Base-by-base conservation (phyloP, 805 yeast genomes). In the Jamesozyma spencerorum region DNA sequence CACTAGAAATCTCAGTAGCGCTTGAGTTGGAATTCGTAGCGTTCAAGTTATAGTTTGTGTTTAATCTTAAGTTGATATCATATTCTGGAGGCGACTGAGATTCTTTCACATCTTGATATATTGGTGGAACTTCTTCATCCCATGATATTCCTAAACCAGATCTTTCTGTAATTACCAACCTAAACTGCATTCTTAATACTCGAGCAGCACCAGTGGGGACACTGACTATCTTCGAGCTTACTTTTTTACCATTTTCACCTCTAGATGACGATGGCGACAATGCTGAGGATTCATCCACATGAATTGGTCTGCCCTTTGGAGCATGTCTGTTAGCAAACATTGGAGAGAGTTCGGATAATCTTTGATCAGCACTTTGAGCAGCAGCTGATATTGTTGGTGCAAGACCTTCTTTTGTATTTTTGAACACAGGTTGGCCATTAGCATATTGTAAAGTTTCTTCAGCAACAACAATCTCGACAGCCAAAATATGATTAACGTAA, bases 101-200 rank as follows among this genome's bases (percentile, higher is more conserved):
- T 0, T 94, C 77, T 22, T 77, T 69, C 17, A 92, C 87, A 49
- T 86, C 90, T 40, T 77, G 85, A 54, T 92, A 92, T 17, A 87
- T 83, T 1, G 99, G 99, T 2, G 99, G 99, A 14, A 94, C 97
- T 62, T 92, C 98, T 57, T 90, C 97, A 62, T 90, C 97, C 97
- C 98, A 92, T 0, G 97, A 83, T 24, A 92, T 85, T 4, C 98
- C 98, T 32, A 92, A 69, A 0, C 99, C 99, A 0, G 95, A 81
- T 44, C 97, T 70, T 57, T 88, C 97, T 2, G 95, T 83, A 18
- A 92, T 63, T 2, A 69, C 68, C n/a, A 90, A 53, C 48, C 82
- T 81, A 64, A 92, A 90, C 60, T 88, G 96, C 97, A 92, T 92
- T 48, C 97, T 68, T 45, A 92, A 67, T 2, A 92, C 94, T 37